A percentile compares a stretch with the other conserved stretches of the same genome.
phyloP scores from a whole-genome alignment of 2,329 filamentous ascomycete species.

The Erysiphe pulchra region DNA sequence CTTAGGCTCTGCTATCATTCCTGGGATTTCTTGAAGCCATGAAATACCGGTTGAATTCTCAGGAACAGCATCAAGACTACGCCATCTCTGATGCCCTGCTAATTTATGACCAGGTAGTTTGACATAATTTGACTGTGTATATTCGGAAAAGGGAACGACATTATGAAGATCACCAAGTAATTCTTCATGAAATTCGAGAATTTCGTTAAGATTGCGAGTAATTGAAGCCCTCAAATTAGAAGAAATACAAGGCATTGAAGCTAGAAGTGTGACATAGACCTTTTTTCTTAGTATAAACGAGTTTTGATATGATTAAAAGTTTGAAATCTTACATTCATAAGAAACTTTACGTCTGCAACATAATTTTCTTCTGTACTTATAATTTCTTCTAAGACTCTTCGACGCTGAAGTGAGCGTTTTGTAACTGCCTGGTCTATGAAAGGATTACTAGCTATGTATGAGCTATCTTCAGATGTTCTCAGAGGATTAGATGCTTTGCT shows the following conservation, averaged over 20 bases:
- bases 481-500: slow-evolving; percentile 32
- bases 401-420: slow-evolving; percentile 46
- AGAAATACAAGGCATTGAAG: slow-evolving; percentile 41
- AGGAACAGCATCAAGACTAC: slow-evolving; percentile 16
- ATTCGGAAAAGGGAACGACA: slow-evolving; percentile 42
- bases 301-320: slow-evolving; percentile 28
- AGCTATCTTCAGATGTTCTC: slow-evolving; percentile 40
- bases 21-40: slow-evolving; percentile 22
- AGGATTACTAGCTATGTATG: slow-evolving; percentile 27
- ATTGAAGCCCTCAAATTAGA: slow-evolving; percentile 42
- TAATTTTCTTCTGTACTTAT: slow-evolving; percentile 73
- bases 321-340: slow-evolving; percentile 45
- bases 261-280: slow-evolving; percentile 53
- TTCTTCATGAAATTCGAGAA: slow-evolving; percentile 62
- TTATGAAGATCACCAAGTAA: slow-evolving; percentile 51
- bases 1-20: slow-evolving; percentile 30
- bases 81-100: slow-evolving; percentile 20
- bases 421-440: slow-evolving; percentile 40
- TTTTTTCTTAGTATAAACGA: slow-evolving; percentile 12
- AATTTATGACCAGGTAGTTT: slow-evolving; percentile 1
- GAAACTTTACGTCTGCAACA: slow-evolving; percentile 60
- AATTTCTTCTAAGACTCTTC: slow-evolving; percentile 62
- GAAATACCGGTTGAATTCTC: slow-evolving; percentile 14
- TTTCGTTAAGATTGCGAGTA: slow-evolving; percentile 52
- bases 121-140: slow-evolving; percentile 19